Base-by-base conservation (phyloP, 371 early-diverging fungal species). In the Mortierella sp. region DNA sequence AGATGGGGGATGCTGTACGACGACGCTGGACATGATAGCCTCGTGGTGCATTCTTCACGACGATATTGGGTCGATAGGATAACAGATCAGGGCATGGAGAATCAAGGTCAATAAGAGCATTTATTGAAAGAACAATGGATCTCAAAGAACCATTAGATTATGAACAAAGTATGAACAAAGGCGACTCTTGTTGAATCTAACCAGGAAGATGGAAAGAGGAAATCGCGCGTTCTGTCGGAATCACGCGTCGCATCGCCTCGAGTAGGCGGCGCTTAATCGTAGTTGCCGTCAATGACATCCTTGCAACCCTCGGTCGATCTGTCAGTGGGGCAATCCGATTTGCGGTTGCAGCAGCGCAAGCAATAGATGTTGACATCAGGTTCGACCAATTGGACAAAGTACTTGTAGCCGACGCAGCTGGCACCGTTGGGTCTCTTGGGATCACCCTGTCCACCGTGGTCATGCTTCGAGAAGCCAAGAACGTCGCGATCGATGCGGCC, bases 281-380 rank as follows among this genome's bases (percentile, higher is more conserved):
- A 87, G 53, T 85, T 80, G 39, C 86, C 86, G 45, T 83, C 83
- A 40, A 88, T 66, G 52, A 88, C 79, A 24, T 54, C 59, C 19
- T 70, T 66, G 52, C 88, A 88, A 6, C 88, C 88, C 8, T 79
- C 63, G 57, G 83, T 78, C 28, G 83, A 81, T 43, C 69, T 78
- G 61, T 82, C 74, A 47, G 79, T 71, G 47, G 84, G 82, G 63
- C 86, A 88, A 31, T 77, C 69, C 25, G 7, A n/a, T 24, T 66
- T 55, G 53, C 76, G 67, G 34, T 80, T 79, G 64, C 88, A 88
- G 69, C 85, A 86, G 53, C 83, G 80, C 48, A 83, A 76, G 46
- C 83, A 83, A 53, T 68, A 83, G 7, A 43, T 34, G 10, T 76
- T 29, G 21, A 12, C 21, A 45, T 80, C 70, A 13, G 83, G 83